phyloP scores from a whole-genome alignment of 768 basidiomycete species.

The Macrolepiota fuliginosa region DNA sequence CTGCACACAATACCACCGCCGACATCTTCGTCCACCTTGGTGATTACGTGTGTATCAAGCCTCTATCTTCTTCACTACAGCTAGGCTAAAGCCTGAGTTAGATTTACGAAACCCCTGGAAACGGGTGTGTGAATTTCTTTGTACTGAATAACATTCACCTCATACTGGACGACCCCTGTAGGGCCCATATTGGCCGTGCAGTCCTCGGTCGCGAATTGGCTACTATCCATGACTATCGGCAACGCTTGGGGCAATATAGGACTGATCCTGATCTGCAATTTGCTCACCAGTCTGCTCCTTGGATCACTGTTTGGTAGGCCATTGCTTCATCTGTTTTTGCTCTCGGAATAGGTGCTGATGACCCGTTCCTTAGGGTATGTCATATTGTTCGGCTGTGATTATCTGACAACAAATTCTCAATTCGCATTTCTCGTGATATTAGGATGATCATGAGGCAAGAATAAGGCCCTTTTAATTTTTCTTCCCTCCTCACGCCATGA shows the following conservation, averaged over 20 bases:
- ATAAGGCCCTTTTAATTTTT: slow-evolving; percentile 2
- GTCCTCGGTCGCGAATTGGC: slow-evolving; percentile 53
- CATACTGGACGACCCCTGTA: background rate
- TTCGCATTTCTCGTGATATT: background rate
- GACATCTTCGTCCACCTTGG: slow-evolving; percentile 59
- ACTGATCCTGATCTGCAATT: slow-evolving; percentile 46
- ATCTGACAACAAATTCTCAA: background rate
- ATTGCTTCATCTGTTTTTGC: background rate
- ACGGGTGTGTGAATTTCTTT: slow-evolving; percentile 15
- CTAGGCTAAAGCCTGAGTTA: slow-evolving; percentile 15
- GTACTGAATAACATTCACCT: background rate
- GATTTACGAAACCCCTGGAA: slow-evolving; percentile 50
- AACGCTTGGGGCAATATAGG: slow-evolving; percentile 49
- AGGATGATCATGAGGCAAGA: slow-evolving; percentile 51
- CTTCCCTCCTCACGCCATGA: background rate
- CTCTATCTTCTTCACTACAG: background rate
- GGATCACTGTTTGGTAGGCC: slow-evolving; percentile 52
- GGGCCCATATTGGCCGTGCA: background rate
- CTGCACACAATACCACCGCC: slow-evolving; percentile 48
- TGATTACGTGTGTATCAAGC: slow-evolving; percentile 44
- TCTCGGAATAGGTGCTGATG: background rate
- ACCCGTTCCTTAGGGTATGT: background rate
- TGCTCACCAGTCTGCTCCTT: slow-evolving; percentile 49
- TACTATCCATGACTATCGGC: slow-evolving; percentile 56
- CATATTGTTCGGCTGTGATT: background rate